These are phyloP conservation scores for Henningerozyma blattae DNA, from an alignment of 805 yeast species.

Conservation along the genomic window DNA sequence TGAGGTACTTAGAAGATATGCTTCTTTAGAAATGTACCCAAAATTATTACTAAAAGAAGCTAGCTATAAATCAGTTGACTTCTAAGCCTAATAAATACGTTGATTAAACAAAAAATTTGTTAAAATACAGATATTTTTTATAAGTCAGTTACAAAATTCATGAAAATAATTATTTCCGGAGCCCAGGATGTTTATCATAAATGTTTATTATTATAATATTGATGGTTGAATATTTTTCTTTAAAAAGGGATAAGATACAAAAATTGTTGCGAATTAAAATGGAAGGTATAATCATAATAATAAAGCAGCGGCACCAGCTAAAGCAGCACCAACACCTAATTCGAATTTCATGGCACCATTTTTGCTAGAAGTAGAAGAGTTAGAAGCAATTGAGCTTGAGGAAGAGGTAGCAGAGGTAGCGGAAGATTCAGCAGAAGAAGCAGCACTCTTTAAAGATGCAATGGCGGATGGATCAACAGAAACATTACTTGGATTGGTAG, in stretches of 20 bases:
- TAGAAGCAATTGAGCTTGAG: constrained; percentile 3
- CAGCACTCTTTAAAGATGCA: background rate
- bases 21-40: too few relatives aligned
- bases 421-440: constrained; percentile 3
- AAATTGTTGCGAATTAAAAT: constrained; percentile 1
- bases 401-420: constrained; percentile 5
- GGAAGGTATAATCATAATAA: constrained; percentile 6
- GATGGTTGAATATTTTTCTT: too few relatives aligned
- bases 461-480: constrained; percentile 3
- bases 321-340: constrained; percentile 7
- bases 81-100: too few relatives aligned
- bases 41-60: too few relatives aligned
- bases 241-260: background rate
- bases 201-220: too few relatives aligned
- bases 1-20: too few relatives aligned
- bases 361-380: constrained; percentile 3
- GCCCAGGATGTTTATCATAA: too few relatives aligned
- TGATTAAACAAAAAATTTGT: too few relatives aligned
- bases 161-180: too few relatives aligned
- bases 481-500: constrained; percentile 6
- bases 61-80: too few relatives aligned
- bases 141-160: too few relatives aligned
- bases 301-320: constrained; percentile 12
- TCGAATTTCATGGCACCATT: constrained; percentile 2
- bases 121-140: too few relatives aligned